Percentiles rank a stretch among this genome's conserved stretches.
phyloP scores from a whole-genome alignment of 164 flowering plant genomes.

The Magnolia kwangsiensis region DNA sequence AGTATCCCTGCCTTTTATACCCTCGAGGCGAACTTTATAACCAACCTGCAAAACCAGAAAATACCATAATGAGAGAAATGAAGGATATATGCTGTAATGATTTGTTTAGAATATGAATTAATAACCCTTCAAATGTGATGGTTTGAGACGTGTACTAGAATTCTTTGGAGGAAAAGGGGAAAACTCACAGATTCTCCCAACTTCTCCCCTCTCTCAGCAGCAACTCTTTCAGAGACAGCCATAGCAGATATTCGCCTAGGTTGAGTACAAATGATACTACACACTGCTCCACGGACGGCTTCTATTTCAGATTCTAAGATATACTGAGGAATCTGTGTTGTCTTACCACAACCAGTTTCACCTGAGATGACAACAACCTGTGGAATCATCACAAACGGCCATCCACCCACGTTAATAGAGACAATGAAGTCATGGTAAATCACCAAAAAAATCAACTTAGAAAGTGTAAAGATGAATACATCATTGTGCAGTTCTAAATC shows the following conservation, averaged over 20 bases:
- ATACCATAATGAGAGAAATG: conserved; percentile 3
- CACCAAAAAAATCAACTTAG: background rate
- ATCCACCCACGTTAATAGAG: background rate
- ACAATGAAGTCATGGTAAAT: background rate
- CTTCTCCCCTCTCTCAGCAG: conserved; percentile 87
- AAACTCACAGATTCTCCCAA: conserved; percentile 90
- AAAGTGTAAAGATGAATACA: background rate
- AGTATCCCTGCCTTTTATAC: conserved; percentile 88
- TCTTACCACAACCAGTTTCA: conserved; percentile 99
- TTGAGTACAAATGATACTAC: conserved; percentile 94
- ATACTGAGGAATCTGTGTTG: conserved; percentile 95
- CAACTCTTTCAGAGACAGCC: conserved; percentile 96
- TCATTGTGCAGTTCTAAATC: background rate
- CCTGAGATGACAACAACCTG: conserved; percentile 94
- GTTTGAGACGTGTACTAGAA: background rate
- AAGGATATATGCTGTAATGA: background rate
- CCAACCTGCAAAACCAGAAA: conserved; percentile 60
- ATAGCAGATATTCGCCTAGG: conserved; percentile 97
- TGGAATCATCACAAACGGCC: conserved; percentile 19
- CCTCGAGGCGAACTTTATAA: conserved; percentile 94
- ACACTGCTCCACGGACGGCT: conserved; percentile 61
- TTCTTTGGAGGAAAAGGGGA: background rate
- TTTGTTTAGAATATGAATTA: background rate
- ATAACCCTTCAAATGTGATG: background rate
- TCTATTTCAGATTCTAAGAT: conserved; percentile 89